Base-by-base conservation (phyloP, 257 asterid species). In the Fraxinus excelsior region DNA sequence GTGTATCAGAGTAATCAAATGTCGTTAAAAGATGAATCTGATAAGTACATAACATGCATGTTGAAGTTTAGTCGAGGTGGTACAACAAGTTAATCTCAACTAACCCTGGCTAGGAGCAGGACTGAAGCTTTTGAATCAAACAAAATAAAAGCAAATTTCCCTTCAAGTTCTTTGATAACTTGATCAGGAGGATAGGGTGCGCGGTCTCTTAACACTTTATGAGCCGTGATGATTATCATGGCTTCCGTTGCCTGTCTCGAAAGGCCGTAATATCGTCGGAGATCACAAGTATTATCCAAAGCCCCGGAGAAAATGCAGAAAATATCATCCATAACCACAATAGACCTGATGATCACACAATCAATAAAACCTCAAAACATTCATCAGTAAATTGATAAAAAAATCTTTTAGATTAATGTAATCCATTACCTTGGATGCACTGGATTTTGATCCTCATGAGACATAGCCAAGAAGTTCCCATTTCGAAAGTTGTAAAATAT, bases 151-250 rank as follows among this genome's bases (percentile, higher is more conserved):
- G 89, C 81, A 44, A 86, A 92, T 71, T 85, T 87, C n/a, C 97
- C 96, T 71, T 86, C 82, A 26, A 92, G 85, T 3, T 81, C 89
- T 71, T 85, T 89, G 74, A 89, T 82, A 71, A 89, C 94, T 78
- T 90, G 96, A 76, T 90, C 94, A 0, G 92, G 87, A 46, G 97
- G 90, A 64, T 85, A 92, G 34, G 94, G 94, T 3, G 89, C 92
- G 8, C 92, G 88, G 69, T 90, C 94, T 28, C 92, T 87, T 78
- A 89, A 69, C 49, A 85, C 94, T 75, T 84, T 86, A 79, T 92
- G 89, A 69, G 93, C 96, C 76, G 88, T 88, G 23, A 86, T n/a
- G 56, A 86, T 31, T 18, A 92, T 77, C 88, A 88, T 83, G 64
- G 93, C 89, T 53, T 90, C 94, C 12, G 89, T 86, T 11, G 87